A percentile compares a stretch with the other conserved stretches of the same genome.
Conservation (phyloP, 139 green algal genomes). For the Mesotaenium endlicherianum region DNA sequence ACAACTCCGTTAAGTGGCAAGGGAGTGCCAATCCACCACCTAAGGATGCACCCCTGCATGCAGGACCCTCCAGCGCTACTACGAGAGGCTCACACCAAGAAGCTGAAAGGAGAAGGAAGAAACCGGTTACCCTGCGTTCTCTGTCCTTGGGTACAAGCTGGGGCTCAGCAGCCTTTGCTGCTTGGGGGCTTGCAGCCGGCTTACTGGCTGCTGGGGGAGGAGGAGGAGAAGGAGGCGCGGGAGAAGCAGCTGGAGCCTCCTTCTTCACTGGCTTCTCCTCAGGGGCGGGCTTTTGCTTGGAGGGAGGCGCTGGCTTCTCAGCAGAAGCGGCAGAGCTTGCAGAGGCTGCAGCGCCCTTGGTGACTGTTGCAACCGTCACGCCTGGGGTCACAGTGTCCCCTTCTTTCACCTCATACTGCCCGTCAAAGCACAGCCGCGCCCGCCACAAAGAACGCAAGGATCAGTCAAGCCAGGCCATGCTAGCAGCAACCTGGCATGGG, state of each 20-base stretch:
- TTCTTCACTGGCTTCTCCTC: conserved; percentile 14
- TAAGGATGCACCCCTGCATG: too few species aligned
- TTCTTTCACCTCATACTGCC: conserved; percentile 58
- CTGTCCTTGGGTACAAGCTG: conserved; percentile 19
- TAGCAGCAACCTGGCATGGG: too few species aligned
- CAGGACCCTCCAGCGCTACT: too few species aligned
- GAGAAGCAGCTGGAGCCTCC: background rate
- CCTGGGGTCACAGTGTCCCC: conserved; percentile 86
- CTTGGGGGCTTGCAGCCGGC: background rate
- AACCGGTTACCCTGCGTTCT: conserved; percentile 37
- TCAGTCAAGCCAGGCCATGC: background rate
- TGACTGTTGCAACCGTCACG: conserved; percentile 74
- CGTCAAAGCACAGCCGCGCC: background rate
- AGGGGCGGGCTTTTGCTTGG: background rate
- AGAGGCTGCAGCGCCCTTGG: conserved; percentile 49
- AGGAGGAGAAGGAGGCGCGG: conserved; percentile 33
- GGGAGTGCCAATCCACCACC: too few species aligned
- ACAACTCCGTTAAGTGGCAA: too few species aligned
- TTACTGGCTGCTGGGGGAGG: conserved; percentile 3
- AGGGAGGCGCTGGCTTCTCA: background rate
- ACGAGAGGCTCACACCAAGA: too few species aligned
- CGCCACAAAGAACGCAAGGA: background rate
- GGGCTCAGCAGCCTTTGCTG: background rate
- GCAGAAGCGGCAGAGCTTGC: background rate
- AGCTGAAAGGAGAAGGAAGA: too few species aligned